Evolutionary conservation across 2,329 filamentous ascomycete genomes (phyloP), one percentile per base, ranked within the genome.

Genomic region (Exophiala dermatitidis): DNA sequence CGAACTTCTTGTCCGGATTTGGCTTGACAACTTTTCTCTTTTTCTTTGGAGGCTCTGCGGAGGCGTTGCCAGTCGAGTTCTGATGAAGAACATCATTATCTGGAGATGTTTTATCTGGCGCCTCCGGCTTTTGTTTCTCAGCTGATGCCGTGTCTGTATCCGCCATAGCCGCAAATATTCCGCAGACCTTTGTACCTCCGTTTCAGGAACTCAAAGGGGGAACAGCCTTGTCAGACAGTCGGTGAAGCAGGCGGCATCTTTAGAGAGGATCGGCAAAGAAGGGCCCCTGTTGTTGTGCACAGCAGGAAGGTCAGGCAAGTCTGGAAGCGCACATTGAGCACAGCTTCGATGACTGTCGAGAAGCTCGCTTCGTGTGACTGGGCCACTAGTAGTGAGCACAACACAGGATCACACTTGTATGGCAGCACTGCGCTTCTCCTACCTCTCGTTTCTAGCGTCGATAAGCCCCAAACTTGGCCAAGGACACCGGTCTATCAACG

Each of bases 1-100:
- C 84, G 60, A 90, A 91, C 65, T 76, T 76, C 60, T 73, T 74
- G 54, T 76, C 74, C 34, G 71, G 63, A 43, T 69, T 69, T 33
- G 70, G 68, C 56, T 76, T 76, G 47, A 72, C 69, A 53, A 67
- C 71, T 55, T 74, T 68, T 60, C 71, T 70, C 49, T 71, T 68
- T 59, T 73, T 73, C 63, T 71, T 72, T 30, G 66, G 62, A 30
- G 57, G 60, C 41, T 50, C 60, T 31, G 46, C 49, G 5, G 42
- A 19, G 3, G 28, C 29, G 26, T 45, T 43, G 28, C 48, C 48
- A 28, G 10, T 32, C 26, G 33, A 19, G 10, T 52, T 44, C 36
- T 50, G 28, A 5, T 31, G 43, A 32, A 19, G 19, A 19, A n/a
- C 38, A n/a, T 42, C 44, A 37, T 32, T 47, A 36, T 58, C 53